A percentile compares a stretch with the other conserved stretches of the same genome.
Evolutionary conservation across 768 basidiomycete genomes (phyloP).

Genomic region (Neoboletus magnificus): DNA sequence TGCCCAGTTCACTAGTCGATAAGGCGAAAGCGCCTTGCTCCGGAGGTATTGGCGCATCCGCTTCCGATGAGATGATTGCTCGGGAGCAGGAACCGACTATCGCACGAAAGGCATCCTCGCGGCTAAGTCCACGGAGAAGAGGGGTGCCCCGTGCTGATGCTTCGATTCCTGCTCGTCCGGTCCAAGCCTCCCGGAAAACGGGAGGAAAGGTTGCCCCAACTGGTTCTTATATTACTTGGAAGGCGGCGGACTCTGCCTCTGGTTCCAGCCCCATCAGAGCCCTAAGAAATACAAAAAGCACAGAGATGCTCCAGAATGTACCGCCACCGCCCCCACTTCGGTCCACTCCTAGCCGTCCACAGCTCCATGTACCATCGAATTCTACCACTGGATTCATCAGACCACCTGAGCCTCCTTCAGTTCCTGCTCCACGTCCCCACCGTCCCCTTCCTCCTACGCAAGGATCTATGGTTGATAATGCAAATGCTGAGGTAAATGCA

Average conservation of each 20-base stretch:
- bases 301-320: slow-evolving; percentile 26
- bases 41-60: slow-evolving; percentile 13
- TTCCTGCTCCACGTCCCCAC: slow-evolving; percentile 20
- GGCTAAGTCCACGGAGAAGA: slow-evolving; percentile 21
- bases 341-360: slow-evolving; percentile 30
- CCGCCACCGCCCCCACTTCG: slow-evolving; percentile 23
- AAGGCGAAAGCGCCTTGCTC: slow-evolving; percentile 13
- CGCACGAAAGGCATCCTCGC: slow-evolving; percentile 12
- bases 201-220: slow-evolving; percentile 28
- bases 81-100: slow-evolving; percentile 20
- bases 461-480: slow-evolving; percentile 17
- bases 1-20: slow-evolving; percentile 14
- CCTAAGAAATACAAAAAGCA: slow-evolving; percentile 29
- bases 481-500: slow-evolving; percentile 17
- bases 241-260: slow-evolving; percentile 32
- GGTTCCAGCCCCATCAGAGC: slow-evolving; percentile 32
- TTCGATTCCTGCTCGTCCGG: slow-evolving; percentile 22
- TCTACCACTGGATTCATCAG: slow-evolving; percentile 12
- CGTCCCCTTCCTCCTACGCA: slow-evolving; percentile 33
- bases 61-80: slow-evolving; percentile 20
- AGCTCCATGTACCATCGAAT: slow-evolving; percentile 22
- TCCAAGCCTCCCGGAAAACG: slow-evolving; percentile 3
- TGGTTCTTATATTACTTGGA: slow-evolving; percentile 22
- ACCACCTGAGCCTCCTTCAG: slow-evolving; percentile 17
- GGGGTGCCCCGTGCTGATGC: slow-evolving; percentile 17